Evolutionary conservation across 2,329 filamentous ascomycete species (phyloP).

Genomic region (Leptosphaerulina australis): DNA sequence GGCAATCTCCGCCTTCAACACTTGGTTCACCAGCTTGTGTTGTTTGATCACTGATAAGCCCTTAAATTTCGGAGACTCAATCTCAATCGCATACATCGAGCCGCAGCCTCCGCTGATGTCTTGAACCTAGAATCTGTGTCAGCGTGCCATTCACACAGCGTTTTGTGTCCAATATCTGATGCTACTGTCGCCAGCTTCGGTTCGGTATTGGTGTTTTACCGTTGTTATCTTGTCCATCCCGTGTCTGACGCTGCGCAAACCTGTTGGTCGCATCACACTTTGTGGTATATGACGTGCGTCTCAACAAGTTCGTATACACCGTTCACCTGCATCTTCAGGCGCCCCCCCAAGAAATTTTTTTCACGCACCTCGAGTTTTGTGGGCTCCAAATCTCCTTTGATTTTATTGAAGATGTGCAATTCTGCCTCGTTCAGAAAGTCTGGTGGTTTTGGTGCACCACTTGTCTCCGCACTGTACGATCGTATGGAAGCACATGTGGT

Average conservation of each 20-base stretch:
- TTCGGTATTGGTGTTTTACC: neutral
- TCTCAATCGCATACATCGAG: conserved; percentile 85
- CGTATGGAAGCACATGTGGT: conserved; percentile 7
- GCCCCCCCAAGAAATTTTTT: neutral
- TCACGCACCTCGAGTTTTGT: conserved; percentile 54
- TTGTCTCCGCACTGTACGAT: conserved; percentile 35
- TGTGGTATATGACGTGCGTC: conserved; percentile 17
- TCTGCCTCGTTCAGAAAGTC: conserved; percentile 56
- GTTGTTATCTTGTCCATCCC: neutral
- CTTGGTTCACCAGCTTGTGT: conserved; percentile 78
- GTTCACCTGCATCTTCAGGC: conserved; percentile 8
- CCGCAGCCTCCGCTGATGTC: conserved; percentile 85
- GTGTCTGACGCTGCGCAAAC: neutral
- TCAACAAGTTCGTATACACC: conserved; percentile 17
- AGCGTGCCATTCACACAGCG: conserved; percentile 9
- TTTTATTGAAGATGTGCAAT: conserved; percentile 55
- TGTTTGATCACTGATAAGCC: conserved; percentile 78
- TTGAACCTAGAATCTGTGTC: conserved; percentile 59
- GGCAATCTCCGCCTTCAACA: conserved; percentile 76
- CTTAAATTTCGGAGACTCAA: conserved; percentile 72
- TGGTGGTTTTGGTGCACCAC: conserved; percentile 46
- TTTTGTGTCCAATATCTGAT: neutral
- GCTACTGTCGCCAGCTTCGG: neutral
- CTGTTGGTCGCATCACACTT: neutral
- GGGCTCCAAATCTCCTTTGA: conserved; percentile 52